Evolutionary conservation across 1,139 yeast species (phyloP).

Genomic region (Geotrichum bryndzae): DNA sequence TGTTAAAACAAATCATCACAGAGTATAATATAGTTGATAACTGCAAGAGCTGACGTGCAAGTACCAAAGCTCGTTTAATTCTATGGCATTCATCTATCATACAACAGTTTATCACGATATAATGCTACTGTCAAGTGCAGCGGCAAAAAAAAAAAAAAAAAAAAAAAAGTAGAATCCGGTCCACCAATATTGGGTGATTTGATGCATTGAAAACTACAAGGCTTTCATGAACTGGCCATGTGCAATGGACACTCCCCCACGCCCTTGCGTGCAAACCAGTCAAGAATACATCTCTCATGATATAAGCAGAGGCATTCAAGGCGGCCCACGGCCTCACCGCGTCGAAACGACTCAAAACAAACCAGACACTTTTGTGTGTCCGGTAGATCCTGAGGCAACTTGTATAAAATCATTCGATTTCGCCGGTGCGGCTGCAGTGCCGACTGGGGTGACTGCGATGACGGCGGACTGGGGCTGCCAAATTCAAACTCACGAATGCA

Average conservation of each 20-base stretch:
- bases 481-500: conserved; percentile 42
- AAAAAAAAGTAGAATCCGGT: background rate
- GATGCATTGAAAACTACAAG: too few species aligned
- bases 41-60: too few species aligned
- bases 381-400: conserved; percentile 47
- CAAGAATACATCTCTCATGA: conserved; percentile 82
- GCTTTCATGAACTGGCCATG: conserved; percentile 37
- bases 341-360: conserved; percentile 79
- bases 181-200: too few species aligned
- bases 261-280: conserved; percentile 85
- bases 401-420: conserved; percentile 83
- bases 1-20: too few species aligned
- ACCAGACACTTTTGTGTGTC: conserved; percentile 69
- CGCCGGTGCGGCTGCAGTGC: conserved; percentile 51
- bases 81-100: too few species aligned
- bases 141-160: background rate
- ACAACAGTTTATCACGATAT: too few species aligned
- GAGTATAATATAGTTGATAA: too few species aligned
- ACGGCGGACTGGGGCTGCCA: background rate
- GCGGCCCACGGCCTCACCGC: conserved; percentile 87
- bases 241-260: conserved; percentile 86
- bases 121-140: background rate
- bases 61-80: too few species aligned
- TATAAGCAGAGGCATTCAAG: conserved; percentile 91
- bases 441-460: conserved; percentile 52